Evolutionary conservation across 768 basidiomycete species (phyloP).

Genomic region (Phlebiopsis gigantea): DNA sequence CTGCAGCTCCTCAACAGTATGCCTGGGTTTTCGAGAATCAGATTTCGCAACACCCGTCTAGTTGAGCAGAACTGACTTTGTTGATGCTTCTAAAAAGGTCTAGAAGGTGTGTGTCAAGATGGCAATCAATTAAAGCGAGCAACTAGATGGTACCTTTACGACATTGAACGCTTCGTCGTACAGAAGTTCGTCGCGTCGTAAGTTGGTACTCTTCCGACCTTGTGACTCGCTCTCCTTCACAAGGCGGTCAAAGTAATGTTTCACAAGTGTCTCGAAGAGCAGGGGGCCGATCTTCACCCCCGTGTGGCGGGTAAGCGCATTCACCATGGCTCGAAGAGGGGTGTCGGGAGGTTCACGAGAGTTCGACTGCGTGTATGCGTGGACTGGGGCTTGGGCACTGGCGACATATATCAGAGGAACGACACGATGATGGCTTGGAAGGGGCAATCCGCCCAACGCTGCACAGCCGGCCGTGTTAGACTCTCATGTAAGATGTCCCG

Average conservation of each 20-base stretch:
- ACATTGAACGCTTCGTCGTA: conserved; percentile 79
- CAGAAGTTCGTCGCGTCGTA: conserved; percentile 69
- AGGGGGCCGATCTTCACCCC: conserved; percentile 67
- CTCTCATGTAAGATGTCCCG: neutral
- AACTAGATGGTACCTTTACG: conserved; percentile 45
- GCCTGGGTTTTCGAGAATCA: conserved; percentile 35
- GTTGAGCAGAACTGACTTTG: conserved; percentile 41
- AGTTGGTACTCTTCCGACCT: conserved; percentile 37
- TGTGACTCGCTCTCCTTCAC: conserved; percentile 24
- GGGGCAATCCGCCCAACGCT: neutral
- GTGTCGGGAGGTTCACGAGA: neutral
- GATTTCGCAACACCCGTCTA: neutral
- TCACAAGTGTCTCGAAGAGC: conserved; percentile 72
- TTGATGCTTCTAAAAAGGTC: conserved; percentile 73
- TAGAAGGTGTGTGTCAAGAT: conserved; percentile 21
- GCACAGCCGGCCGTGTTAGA: neutral
- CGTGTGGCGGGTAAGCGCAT: conserved; percentile 56
- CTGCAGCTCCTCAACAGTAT: conserved; percentile 83
- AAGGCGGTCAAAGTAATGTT: conserved; percentile 75
- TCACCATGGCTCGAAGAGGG: conserved; percentile 24
- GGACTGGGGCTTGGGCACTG: neutral
- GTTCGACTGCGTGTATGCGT: neutral
- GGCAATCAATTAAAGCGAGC: neutral
- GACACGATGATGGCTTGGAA: neutral
- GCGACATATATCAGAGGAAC: neutral